A percentile compares a stretch with the other conserved stretches of the same genome.
These are phyloP conservation scores for Pyrenula massariospora DNA, from an alignment of 495 filamentous ascomycete species.

Conservation along the genomic window DNA sequence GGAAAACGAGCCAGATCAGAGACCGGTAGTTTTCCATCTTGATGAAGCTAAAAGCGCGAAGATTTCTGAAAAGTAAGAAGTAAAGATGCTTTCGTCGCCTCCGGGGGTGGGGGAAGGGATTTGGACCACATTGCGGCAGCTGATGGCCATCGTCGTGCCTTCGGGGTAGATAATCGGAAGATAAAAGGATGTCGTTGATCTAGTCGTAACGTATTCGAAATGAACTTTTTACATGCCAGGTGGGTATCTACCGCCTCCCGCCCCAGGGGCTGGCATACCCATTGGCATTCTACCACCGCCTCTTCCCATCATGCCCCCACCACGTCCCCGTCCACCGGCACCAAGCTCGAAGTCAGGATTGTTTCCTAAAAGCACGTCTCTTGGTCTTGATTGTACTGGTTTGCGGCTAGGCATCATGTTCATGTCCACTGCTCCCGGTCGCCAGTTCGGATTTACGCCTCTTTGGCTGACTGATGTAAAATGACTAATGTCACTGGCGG, in stretches of 20 bases:
- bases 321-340: constrained; percentile 10
- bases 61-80: not conserved
- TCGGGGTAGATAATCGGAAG: not conserved
- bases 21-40: not conserved
- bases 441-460: constrained; percentile 78
- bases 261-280: not conserved
- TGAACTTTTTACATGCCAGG: not conserved
- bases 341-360: constrained; percentile 67
- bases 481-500: constrained; percentile 62
- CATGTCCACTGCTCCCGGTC: constrained; percentile 18
- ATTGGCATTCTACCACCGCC: not conserved
- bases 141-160: not conserved
- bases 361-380: constrained; percentile 48
- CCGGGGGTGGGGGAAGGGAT: not conserved
- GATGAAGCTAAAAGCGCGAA: not conserved
- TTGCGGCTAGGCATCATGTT: constrained; percentile 12
- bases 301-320: constrained; percentile 2
- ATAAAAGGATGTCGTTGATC: not conserved
- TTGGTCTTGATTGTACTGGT: constrained; percentile 9
- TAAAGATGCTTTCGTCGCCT: not conserved
- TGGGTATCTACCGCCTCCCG: not conserved
- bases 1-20: not conserved
- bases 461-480: constrained; percentile 82
- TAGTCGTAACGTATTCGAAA: not conserved
- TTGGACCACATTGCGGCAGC: not conserved